phyloP scores from a whole-genome alignment of 441 rosid genomes.

The Pelargonium cotyledonis region DNA sequence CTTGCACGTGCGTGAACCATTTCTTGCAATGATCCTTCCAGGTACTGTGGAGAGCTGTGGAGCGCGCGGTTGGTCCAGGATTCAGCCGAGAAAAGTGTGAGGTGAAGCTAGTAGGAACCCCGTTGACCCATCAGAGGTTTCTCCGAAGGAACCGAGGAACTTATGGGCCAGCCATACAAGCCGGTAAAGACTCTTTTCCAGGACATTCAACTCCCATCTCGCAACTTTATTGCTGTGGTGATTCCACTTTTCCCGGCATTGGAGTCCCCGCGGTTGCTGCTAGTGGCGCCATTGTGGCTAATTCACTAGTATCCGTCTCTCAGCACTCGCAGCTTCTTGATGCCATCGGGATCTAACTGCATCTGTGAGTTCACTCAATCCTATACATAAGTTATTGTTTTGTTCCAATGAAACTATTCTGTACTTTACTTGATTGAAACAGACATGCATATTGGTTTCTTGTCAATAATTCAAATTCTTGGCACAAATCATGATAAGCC shows the following conservation, averaged over 20 bases:
- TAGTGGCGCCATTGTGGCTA: slow-evolving; percentile 69
- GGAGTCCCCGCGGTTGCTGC: slow-evolving; percentile 97
- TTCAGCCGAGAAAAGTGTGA: slow-evolving; percentile 70
- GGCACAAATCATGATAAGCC: no score
- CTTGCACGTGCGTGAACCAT: background rate
- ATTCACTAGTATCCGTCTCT: slow-evolving; percentile 34
- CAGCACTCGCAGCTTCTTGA: slow-evolving; percentile 39
- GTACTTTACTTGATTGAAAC: no score
- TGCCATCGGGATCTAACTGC: slow-evolving; percentile 29
- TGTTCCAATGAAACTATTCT: no score
- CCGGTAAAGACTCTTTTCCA: slow-evolving; percentile 71
- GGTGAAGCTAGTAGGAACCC: slow-evolving; percentile 84
- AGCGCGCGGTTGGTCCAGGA: slow-evolving; percentile 66
- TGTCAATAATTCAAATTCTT: no score
- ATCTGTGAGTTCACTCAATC: slow-evolving; percentile 2
- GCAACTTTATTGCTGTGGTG: slow-evolving; percentile 79
- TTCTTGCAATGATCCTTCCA: slow-evolving; percentile 15
- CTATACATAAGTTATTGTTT: no score
- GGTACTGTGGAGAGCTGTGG: slow-evolving; percentile 91
- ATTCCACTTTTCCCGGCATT: slow-evolving; percentile 88
- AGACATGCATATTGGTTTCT: no score
- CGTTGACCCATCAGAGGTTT: slow-evolving; percentile 73
- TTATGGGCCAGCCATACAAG: slow-evolving; percentile 76
- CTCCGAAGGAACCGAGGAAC: slow-evolving; percentile 76
- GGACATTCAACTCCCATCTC: slow-evolving; percentile 79